phyloP scores from a whole-genome alignment of 139 green algal species.

The Desmodesmus armatus region DNA sequence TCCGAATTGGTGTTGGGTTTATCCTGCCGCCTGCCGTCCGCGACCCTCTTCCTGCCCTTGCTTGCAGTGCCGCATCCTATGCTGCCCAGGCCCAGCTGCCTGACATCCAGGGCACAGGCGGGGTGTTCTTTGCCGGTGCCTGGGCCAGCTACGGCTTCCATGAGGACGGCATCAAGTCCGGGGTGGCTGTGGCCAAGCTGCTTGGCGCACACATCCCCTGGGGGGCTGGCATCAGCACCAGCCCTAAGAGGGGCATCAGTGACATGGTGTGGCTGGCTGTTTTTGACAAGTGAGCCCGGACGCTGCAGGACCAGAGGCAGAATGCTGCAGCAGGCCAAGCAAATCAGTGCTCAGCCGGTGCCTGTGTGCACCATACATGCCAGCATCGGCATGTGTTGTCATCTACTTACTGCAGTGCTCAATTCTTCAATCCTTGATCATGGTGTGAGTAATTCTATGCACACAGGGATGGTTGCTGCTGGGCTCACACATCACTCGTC shows the following conservation, averaged over 20 bases:
- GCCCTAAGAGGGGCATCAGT: slow-evolving; percentile 70
- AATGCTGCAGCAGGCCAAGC: not conserved
- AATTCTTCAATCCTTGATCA: too few relatives aligned
- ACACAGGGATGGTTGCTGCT: too few relatives aligned
- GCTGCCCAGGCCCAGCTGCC: slow-evolving; percentile 68
- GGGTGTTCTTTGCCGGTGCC: slow-evolving; percentile 74
- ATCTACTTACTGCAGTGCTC: too few relatives aligned
- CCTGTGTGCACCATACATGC: too few relatives aligned
- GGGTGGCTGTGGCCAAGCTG: slow-evolving; percentile 68
- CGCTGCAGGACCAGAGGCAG: too few relatives aligned
- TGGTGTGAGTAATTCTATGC: too few relatives aligned
- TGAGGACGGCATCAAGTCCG: slow-evolving; percentile 93
- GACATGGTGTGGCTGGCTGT: slow-evolving; percentile 46
- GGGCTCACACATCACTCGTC: too few relatives aligned
- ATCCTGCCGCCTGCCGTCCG: too few relatives aligned
- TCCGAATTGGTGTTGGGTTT: too few relatives aligned
- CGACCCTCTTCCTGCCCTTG: not conserved
- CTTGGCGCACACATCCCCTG: slow-evolving; percentile 68
- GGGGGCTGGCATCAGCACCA: slow-evolving; percentile 54
- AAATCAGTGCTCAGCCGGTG: too few relatives aligned
- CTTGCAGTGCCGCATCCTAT: slow-evolving; percentile 59
- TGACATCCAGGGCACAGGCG: slow-evolving; percentile 62
- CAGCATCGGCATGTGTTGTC: too few relatives aligned
- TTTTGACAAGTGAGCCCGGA: slow-evolving; percentile 46
- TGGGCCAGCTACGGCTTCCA: slow-evolving; percentile 97